These are phyloP conservation scores for Boletus pseudopeckii DNA, from an alignment of 768 basidiomycete genomes.

Conservation along the genomic window DNA sequence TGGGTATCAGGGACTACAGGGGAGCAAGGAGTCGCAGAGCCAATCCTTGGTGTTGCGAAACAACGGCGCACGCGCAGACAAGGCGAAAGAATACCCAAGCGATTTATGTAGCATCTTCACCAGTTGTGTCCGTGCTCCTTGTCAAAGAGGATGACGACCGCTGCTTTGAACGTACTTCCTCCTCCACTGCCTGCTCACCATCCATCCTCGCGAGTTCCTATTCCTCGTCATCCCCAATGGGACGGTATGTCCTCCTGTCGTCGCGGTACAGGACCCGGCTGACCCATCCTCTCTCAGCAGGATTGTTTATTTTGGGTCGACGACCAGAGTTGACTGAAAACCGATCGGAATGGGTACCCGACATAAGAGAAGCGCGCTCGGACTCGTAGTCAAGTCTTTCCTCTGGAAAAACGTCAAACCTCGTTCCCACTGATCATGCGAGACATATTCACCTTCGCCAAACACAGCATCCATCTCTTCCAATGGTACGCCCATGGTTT, in stretches of 20 bases:
- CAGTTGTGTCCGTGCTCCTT: slow-evolving; percentile 3
- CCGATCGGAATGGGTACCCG: slow-evolving; percentile 36
- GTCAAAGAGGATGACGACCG: slow-evolving; percentile 9
- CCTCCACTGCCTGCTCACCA: slow-evolving; percentile 28
- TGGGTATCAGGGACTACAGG: slow-evolving; percentile 7
- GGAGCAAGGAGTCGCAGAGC: slow-evolving; percentile 6
- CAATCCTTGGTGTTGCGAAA: slow-evolving; percentile 5
- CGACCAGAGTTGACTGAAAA: slow-evolving; percentile 32
- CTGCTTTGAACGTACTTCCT: slow-evolving; percentile 16
- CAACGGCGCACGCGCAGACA: slow-evolving; percentile 2
- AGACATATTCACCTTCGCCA: slow-evolving; percentile 62
- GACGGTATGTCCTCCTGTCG: slow-evolving; percentile 43
- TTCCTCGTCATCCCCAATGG: slow-evolving; percentile 48
- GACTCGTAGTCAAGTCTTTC: slow-evolving; percentile 67
- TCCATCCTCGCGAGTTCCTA: slow-evolving; percentile 58
- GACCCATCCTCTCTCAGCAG: slow-evolving; percentile 43
- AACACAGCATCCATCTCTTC: slow-evolving; percentile 93
- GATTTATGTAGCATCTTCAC: slow-evolving; percentile 8
- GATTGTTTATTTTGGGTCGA: slow-evolving; percentile 20
- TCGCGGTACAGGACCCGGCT: slow-evolving; percentile 45
- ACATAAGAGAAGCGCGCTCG: slow-evolving; percentile 54
- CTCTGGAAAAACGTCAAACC: slow-evolving; percentile 35
- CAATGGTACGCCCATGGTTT: slow-evolving; percentile 81
- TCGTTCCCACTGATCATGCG: slow-evolving; percentile 11
- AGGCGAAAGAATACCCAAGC: background rate